These are phyloP conservation scores for Trichophaea hybrida DNA, from an alignment of 2,329 filamentous ascomycete genomes.

Conservation along the genomic window DNA sequence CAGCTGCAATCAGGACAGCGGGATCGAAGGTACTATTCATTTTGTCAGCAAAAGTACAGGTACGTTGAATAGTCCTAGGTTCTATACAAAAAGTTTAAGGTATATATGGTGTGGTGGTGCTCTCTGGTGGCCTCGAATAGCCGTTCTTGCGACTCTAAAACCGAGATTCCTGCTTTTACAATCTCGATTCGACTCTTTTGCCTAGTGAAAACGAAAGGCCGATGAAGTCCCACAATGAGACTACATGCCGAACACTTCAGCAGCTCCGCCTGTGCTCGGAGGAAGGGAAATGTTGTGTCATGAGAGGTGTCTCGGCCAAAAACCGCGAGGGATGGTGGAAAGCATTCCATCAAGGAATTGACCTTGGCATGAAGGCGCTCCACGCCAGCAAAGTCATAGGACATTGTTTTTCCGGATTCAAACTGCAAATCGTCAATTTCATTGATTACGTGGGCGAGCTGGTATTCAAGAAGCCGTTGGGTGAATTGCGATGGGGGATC, in stretches of 20 bases:
- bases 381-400: conserved; percentile 41
- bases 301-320: conserved; percentile 44
- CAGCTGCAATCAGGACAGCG: conserved; percentile 45
- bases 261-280: conserved; percentile 34
- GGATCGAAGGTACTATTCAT: conserved; percentile 42
- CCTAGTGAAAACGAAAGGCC: conserved; percentile 48
- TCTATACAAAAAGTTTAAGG: conserved; percentile 42
- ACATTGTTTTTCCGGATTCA: conserved; percentile 39
- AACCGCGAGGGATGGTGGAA: conserved; percentile 41
- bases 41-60: neutral
- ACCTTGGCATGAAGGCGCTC: conserved; percentile 42
- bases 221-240: conserved; percentile 45
- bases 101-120: conserved; percentile 41
- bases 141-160: conserved; percentile 41
- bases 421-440: conserved; percentile 42
- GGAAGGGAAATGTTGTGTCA: conserved; percentile 42
- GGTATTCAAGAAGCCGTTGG: conserved; percentile 39
- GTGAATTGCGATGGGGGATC: conserved; percentile 46
- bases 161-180: conserved; percentile 41
- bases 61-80: neutral
- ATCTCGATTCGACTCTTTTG: conserved; percentile 41
- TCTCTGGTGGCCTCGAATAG: conserved; percentile 39
- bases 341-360: conserved; percentile 36
- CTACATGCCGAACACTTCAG: conserved; percentile 39
- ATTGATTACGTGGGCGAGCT: conserved; percentile 37